phyloP scores from a whole-genome alignment of 495 filamentous ascomycete species.

The Poronia punctata region DNA sequence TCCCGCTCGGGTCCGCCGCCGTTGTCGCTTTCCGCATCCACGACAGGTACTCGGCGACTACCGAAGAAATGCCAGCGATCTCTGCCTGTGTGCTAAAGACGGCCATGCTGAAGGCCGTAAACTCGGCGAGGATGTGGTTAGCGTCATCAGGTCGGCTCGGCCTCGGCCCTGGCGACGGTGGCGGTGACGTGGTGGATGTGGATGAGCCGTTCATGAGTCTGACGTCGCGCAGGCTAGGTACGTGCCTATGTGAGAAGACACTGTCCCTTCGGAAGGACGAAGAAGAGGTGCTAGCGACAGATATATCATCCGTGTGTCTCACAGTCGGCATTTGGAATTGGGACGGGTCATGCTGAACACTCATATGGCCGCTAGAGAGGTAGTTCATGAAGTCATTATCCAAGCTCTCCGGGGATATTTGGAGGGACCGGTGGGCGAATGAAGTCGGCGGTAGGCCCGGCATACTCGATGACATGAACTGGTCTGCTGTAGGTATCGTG shows the following conservation, averaged over 20 bases:
- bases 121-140: constrained; percentile 11
- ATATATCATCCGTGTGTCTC: constrained; percentile 6
- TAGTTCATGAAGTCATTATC: constrained; percentile 9
- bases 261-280: constrained; percentile 6
- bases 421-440: constrained; percentile 6
- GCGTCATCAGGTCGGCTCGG: constrained; percentile 6
- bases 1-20: background rate
- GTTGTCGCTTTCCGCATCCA: constrained; percentile 9
- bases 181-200: constrained; percentile 4
- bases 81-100: constrained; percentile 12
- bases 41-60: constrained; percentile 11
- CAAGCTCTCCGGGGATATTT: constrained; percentile 9
- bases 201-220: constrained; percentile 7
- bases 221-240: constrained; percentile 8
- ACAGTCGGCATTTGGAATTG: constrained; percentile 6
- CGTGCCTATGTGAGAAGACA: constrained; percentile 5
- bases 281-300: constrained; percentile 1
- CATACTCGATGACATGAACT: constrained; percentile 1
- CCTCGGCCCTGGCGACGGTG: constrained; percentile 3
- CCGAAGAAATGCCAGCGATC: constrained; percentile 12
- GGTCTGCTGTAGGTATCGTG: background rate
- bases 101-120: constrained; percentile 11
- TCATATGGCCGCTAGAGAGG: constrained; percentile 3
- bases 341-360: constrained; percentile 1
- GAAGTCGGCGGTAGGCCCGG: constrained; percentile 8